Base-by-base conservation (phyloP, 108 stramenopile species). In the Aurantiochytrium sp. region DNA sequence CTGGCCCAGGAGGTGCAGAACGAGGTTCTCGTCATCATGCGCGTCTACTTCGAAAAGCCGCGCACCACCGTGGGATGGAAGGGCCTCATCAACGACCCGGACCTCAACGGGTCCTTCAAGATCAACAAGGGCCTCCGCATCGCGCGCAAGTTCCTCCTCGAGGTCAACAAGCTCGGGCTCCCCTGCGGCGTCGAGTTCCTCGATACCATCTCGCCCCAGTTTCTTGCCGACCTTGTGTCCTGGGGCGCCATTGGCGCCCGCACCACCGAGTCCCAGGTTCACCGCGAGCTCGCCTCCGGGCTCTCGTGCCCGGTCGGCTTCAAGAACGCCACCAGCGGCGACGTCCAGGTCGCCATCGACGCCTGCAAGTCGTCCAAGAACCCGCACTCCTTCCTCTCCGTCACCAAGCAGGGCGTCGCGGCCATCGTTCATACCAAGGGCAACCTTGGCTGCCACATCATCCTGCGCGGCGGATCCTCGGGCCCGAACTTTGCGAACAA, bases 101-200 rank as follows among this genome's bases (percentile, higher is more conserved):
- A 81, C 24, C 39, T 81, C 27, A 48, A 41, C 30, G 73, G 73
- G 8, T 41, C 73, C 73, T 81, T 81, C 39, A 81, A 81, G 42
- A 81, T 81, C 73, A 81, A 81, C 73, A 81, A 81, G 73, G 73
- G 73, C 0, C 73, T 81, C 36, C 73, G 73, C 73, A 81, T 81
- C 1, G 39, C 42, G n/a, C 73, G 73, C 45, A 81, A 81, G 45
- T 48, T 81, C 2, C 45, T 81, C 19, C 73, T 81, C 42, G 73
- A 81, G 42, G 45, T 81, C 36, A 81, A 81, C 45, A 30, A 81
- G 73, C 73, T 81, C 45, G 73, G 73, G 12, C 73, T 81, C 73
- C 42, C 42, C 42, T 41, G 39, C 42, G 73, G 73, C 12, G 45
- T 48, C n/a, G 73, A 81, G 3, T 81, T 81, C 45, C 45, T 81